Percentiles rank a stretch among this genome's conserved stretches.
phyloP scores from a whole-genome alignment of 768 basidiomycete species.

The Steccherinum ochraceum region DNA sequence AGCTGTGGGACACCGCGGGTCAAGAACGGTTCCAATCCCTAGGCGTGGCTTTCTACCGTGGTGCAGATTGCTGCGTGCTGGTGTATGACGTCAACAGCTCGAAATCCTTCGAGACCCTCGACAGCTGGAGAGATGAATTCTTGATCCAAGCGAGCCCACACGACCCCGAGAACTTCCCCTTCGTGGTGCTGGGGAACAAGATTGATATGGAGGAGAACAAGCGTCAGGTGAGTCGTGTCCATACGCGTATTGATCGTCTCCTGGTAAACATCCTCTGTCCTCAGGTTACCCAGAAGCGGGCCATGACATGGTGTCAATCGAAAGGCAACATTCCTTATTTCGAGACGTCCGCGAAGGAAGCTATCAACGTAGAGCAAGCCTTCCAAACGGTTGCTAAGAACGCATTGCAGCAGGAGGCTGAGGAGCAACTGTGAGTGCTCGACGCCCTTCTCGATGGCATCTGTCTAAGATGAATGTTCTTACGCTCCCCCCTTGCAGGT shows the following conservation, averaged over 20 bases:
- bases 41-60: slow-evolving; percentile 98
- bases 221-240: slow-evolving; percentile 66
- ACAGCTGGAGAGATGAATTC: slow-evolving; percentile 99
- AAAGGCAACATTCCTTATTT: slow-evolving; percentile 99
- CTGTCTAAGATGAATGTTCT: slow-evolving; percentile 12
- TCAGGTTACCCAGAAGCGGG: slow-evolving; percentile 97
- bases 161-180: slow-evolving; percentile 99
- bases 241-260: neutral
- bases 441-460: slow-evolving; percentile 5
- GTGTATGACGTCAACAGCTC: slow-evolving; percentile 99
- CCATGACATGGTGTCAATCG: slow-evolving; percentile 99
- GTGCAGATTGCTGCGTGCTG: slow-evolving; percentile 97
- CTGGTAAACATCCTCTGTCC: neutral
- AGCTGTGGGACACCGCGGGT: slow-evolving; percentile 99
- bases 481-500: slow-evolving; percentile 60
- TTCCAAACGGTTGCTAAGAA: slow-evolving; percentile 99
- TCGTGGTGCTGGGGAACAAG: slow-evolving; percentile 99
- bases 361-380: slow-evolving; percentile 99
- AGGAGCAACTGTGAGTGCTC: slow-evolving; percentile 78
- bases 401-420: slow-evolving; percentile 94
- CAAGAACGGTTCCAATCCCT: slow-evolving; percentile 99
- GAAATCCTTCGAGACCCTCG: slow-evolving; percentile 97
- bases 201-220: slow-evolving; percentile 99
- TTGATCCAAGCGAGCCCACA: slow-evolving; percentile 98
- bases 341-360: slow-evolving; percentile 99